Conservation (phyloP, 1,139 yeast species). For the Geotrichum australiense region DNA sequence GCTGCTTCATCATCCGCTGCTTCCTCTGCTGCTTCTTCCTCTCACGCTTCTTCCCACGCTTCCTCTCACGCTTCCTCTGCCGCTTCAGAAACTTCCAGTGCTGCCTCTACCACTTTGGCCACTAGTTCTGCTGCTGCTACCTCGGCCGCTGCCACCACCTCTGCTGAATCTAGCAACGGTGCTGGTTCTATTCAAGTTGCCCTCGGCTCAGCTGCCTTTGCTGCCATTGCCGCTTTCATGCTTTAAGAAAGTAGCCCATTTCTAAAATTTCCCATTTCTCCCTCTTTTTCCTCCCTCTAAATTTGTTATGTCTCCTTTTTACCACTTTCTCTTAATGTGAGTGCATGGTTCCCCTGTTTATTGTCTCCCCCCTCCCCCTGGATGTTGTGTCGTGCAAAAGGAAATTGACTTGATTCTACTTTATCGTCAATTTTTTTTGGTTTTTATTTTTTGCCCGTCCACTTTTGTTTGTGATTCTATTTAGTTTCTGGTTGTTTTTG, state of each 20-base stretch:
- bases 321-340: no score
- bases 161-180: neutral
- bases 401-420: no score
- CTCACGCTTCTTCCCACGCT: slow-evolving; percentile 5
- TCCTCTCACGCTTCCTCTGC: slow-evolving; percentile 21
- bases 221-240: slow-evolving; percentile 5
- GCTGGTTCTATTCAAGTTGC: neutral
- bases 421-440: no score
- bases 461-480: no score
- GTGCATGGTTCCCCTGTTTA: no score
- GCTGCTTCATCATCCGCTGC: slow-evolving; percentile 17
- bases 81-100: slow-evolving; percentile 16
- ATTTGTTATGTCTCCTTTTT: no score
- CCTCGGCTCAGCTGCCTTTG: slow-evolving; percentile 1
- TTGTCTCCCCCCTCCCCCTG: no score
- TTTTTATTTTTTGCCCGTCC: no score
- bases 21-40: slow-evolving; percentile 3
- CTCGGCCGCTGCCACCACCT: neutral
- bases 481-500: no score
- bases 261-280: no score
- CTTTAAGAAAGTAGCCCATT: slow-evolving; percentile 1
- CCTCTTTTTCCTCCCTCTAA: no score
- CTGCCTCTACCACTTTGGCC: slow-evolving; percentile 14
- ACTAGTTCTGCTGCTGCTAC: slow-evolving; percentile 18
- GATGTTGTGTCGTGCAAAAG: no score